Evolutionary conservation across 2,329 filamentous ascomycete genomes (phyloP), one percentile per base, ranked within the genome.

Genomic region (Monascus ruber): DNA sequence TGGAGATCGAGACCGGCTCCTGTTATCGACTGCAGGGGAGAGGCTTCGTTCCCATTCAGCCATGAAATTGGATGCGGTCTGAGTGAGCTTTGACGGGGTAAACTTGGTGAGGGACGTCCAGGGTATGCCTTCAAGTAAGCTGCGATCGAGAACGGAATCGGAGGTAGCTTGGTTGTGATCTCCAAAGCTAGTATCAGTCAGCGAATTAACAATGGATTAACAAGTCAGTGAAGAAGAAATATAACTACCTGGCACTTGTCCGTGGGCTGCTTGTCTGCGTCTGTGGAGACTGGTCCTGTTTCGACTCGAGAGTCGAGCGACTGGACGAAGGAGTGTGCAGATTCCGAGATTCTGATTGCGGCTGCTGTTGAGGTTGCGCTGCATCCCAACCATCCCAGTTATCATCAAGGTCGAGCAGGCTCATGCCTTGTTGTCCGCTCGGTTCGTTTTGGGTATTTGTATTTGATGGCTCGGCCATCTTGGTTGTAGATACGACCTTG

Each of bases 41-140:
- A 88, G 66, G 48, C 76, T 84, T 60, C 79, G 85, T 66, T 96
- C 89, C 85, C 86, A 94, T 56, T 94, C 87, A 47, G 80, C 83
- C 77, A 95, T 86, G 41, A 94, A 71, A 45, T 82, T 83, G 29
- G 80, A 83, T n/a, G 88, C 85, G 1, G 85, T 89, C 31, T 79
- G 76, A 57, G 86, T 85, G 49, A 95, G 66, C 51, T 85, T 87
- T 49, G 78, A 79, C 0, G 87, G 83, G 6, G 77, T 75, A 33
- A 87, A 65, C 47, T 81, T 79, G 55, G 79, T 80, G 40, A 93
- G 72, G 35, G 81, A 74, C 36, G 80, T 79, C 65, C 85, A 85
- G 26, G 83, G 68, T 9, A 71, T 68, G 37, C 60, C 57, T 37
- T 67, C 64, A 31, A 59, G 55, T 9, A 57, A 53, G 36, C 50